Evolutionary conservation across 2,329 filamentous ascomycete species (phyloP), one percentile per base, ranked within the genome.

Genomic region (Cladophialophora psammophila): DNA sequence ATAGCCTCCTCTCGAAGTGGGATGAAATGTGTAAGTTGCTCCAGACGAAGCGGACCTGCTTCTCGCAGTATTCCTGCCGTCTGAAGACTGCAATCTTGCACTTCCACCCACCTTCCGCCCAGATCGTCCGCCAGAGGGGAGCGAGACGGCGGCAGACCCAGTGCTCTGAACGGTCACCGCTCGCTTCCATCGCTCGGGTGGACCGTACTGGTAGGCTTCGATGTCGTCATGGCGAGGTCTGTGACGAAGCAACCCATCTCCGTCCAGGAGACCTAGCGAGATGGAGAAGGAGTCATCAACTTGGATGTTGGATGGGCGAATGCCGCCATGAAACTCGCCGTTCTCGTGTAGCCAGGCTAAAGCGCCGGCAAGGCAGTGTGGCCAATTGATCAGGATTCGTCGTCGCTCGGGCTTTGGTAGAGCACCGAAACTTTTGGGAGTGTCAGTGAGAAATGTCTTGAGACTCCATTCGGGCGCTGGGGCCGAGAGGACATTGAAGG

Each of bases 291-390:
- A 77, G n/a, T 81, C 78, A 66, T 88, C 84, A 63, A 90, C 79
- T 38, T 87, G 78, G 50, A 90, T 84, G 67, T 87, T 88, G 1
- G 85, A 87, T 1, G 87, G 87, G 15, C 84, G 80, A 65, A 89
- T 87, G 1, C 82, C 81, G 32, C 84, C 83, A 72, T 90, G 87
- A 12, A 79, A 79, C 34, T 84, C 81, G 2, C 84, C 85, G 35
- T 83, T 83, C 9, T 81, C 80, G 72, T 89, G 87, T 1, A 89
- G 76, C 72, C 83, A 87, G 6, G 85, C 81, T 20, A 89, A 69
- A 1, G 84, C 85, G 69, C 86, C 85, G 1, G 82, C 79, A 8
- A 90, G 76, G 69, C 81, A 83, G 68, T 83, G 80, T 15, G 80
- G 80, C 81, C 81, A 83, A 61, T 78, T 79, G 54, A 83, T 74